Percentiles rank a stretch among this genome's conserved stretches.
phyloP scores from a whole-genome alignment of 2,329 filamentous ascomycete genomes.

The Sporothrix euskadiensis region DNA sequence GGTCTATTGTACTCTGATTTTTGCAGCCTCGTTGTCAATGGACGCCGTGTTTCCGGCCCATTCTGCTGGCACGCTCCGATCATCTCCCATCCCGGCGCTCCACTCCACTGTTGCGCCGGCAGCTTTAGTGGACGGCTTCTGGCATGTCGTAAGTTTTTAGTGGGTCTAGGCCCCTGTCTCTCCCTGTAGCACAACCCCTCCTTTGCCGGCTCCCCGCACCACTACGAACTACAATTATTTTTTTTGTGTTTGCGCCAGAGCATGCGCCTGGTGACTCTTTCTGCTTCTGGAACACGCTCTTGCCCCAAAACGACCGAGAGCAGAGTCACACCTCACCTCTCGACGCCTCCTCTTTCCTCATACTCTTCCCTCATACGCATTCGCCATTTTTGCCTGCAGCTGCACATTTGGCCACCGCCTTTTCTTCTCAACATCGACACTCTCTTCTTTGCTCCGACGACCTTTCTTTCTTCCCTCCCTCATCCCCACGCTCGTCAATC shows the following conservation, averaged over 20 bases:
- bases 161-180: background rate
- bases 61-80: background rate
- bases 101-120: background rate
- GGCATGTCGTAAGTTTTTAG: conserved; percentile 13
- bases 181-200: conserved; percentile 15
- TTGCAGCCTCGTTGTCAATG: background rate
- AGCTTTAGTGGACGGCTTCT: background rate
- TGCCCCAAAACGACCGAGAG: conserved; percentile 7
- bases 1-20: no score
- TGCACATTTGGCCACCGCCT: background rate
- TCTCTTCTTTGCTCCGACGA: background rate
- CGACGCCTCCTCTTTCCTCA: background rate
- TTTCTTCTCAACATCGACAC: background rate
- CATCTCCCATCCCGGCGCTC: background rate
- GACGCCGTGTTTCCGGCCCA: background rate
- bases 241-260: background rate
- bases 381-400: background rate
- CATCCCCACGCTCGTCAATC: background rate
- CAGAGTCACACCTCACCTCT: conserved; percentile 7
- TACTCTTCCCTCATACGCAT: no score
- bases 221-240: background rate
- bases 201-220: background rate
- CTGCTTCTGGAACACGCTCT: conserved; percentile 18
- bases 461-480: background rate
- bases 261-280: conserved; percentile 19